These are phyloP conservation scores for Tetraselmis striata DNA, from an alignment of 139 green algal genomes.

Conservation along the genomic window DNA sequence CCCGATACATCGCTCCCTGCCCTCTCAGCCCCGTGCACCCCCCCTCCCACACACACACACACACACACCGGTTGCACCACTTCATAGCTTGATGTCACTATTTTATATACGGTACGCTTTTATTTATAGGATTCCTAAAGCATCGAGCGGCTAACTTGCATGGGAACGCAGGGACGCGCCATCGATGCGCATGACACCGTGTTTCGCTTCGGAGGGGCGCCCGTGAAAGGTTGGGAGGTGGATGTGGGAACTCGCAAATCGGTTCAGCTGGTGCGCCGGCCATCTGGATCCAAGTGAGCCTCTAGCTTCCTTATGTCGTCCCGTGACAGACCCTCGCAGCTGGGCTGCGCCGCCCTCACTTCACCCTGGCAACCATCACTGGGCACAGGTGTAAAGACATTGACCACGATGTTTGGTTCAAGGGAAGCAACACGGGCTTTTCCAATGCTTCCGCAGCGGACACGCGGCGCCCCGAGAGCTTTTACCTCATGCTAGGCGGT, in stretches of 20 bases:
- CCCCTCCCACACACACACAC: not conserved
- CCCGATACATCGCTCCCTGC: too few species aligned
- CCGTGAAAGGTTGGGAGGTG: not conserved
- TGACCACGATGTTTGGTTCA: not conserved
- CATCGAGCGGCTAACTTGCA: not conserved
- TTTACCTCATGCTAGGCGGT: not conserved
- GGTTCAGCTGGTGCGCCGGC: not conserved
- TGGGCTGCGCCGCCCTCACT: not conserved
- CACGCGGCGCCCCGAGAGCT: not conserved
- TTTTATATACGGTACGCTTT: not conserved
- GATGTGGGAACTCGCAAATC: not conserved
- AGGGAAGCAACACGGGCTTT: not conserved
- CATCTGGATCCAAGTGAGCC: not conserved
- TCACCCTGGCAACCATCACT: not conserved
- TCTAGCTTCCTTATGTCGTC: not conserved
- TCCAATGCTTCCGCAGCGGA: not conserved
- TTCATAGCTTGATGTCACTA: not conserved
- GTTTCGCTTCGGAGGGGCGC: not conserved
- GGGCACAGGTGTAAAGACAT: not conserved
- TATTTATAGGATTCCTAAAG: not conserved
- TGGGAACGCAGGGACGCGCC: not conserved
- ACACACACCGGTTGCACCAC: not conserved
- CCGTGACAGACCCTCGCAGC: not conserved
- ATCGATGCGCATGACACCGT: not conserved
- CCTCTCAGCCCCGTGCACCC: not conserved